Evolutionary conservation across 2,329 filamentous ascomycete genomes (phyloP).

Genomic region (Hymenoscyphus fraxineus): DNA sequence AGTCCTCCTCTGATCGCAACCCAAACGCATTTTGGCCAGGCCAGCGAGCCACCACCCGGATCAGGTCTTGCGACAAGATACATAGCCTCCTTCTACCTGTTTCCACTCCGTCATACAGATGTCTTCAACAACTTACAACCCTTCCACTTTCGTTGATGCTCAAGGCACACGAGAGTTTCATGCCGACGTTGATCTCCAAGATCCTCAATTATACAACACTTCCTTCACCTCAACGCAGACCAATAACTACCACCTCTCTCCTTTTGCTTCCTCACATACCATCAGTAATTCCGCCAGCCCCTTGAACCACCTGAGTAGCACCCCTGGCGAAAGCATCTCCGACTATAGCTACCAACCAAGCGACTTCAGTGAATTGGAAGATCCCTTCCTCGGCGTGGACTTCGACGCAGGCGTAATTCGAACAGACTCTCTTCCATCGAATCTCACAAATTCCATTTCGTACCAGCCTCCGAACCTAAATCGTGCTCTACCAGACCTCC

Average conservation of each 20-base stretch:
- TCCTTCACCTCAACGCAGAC: constrained; percentile 17
- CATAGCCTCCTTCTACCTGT: constrained; percentile 30
- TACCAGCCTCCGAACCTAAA: constrained; percentile 21
- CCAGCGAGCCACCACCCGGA: constrained; percentile 19
- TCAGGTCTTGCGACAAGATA: constrained; percentile 21
- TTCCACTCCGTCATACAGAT: constrained; percentile 26
- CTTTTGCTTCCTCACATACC: constrained; percentile 29
- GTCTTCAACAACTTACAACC: constrained; percentile 31
- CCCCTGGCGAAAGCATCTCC: constrained; percentile 30
- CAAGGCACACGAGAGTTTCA: constrained; percentile 26
- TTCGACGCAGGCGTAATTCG: constrained; percentile 31
- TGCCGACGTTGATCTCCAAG: constrained; percentile 25
- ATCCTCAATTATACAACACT: constrained; percentile 21
- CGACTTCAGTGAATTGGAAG: constrained; percentile 31
- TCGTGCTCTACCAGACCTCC: constrained; percentile 18
- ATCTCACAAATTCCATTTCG: constrained; percentile 15
- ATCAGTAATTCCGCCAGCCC: constrained; percentile 32
- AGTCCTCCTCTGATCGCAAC: constrained; percentile 26
- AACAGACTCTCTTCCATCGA: constrained; percentile 24
- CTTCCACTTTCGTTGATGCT: constrained; percentile 25
- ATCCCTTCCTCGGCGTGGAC: constrained; percentile 36
- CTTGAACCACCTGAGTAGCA: constrained; percentile 27
- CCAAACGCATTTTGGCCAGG: constrained; percentile 17
- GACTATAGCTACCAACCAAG: constrained; percentile 32
- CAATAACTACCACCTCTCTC: constrained; percentile 24